These are phyloP conservation scores for Cercospora sp. DNA, from an alignment of 2,329 filamentous ascomycete genomes.

Conservation along the genomic window DNA sequence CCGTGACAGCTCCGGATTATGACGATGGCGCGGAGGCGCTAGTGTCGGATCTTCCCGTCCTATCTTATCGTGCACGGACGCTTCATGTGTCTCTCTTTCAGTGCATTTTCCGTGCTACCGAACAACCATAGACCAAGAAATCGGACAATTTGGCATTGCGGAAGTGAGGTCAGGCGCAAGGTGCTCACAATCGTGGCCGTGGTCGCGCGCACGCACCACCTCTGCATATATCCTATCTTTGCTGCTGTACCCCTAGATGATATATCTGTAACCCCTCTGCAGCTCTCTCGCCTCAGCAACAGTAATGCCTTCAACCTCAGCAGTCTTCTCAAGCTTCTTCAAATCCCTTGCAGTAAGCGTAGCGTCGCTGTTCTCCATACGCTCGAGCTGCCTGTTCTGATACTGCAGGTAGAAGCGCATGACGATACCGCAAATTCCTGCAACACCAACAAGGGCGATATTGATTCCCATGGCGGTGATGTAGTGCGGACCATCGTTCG, in stretches of 20 bases:
- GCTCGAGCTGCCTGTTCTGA: slow-evolving; percentile 54
- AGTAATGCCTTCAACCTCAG: slow-evolving; percentile 54
- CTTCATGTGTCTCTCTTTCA: no score
- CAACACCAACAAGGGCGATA: slow-evolving; percentile 34
- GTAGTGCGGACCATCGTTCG: slow-evolving; percentile 32
- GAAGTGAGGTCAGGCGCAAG: no score
- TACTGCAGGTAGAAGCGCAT: slow-evolving; percentile 36
- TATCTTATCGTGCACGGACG: neutral
- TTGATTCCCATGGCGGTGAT: slow-evolving; percentile 39
- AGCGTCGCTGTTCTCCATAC: slow-evolving; percentile 52
- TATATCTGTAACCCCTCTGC: slow-evolving; percentile 58
- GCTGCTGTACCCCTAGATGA: slow-evolving; percentile 28
- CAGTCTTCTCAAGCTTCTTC: slow-evolving; percentile 51
- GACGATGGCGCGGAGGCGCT: neutral
- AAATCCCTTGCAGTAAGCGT: slow-evolving; percentile 51
- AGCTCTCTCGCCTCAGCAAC: slow-evolving; percentile 51
- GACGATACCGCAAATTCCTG: slow-evolving; percentile 33
- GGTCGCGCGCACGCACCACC: neutral
- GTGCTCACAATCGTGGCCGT: no score
- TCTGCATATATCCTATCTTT: neutral
- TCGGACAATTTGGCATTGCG: no score
- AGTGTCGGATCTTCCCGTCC: neutral
- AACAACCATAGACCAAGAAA: no score
- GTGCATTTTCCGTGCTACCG: no score
- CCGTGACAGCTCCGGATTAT: neutral